Evolutionary conservation across 768 basidiomycete species (phyloP), one percentile per base, ranked within the genome.

Genomic region (Termitomyces sp.): DNA sequence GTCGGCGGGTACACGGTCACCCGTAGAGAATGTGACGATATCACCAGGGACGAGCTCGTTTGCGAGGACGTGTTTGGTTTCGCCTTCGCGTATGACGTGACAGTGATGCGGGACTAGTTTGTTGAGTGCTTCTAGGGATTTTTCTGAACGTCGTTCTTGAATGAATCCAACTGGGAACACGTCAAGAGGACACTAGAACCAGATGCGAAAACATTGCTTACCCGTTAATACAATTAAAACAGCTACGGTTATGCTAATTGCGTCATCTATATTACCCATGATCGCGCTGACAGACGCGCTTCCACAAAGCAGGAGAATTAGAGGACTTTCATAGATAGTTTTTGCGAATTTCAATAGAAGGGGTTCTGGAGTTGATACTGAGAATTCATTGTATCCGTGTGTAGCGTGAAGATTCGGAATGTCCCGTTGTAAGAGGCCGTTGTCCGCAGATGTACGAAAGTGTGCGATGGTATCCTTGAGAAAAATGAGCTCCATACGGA

Each of bases 31-130:
- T 1, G 87, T 87, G 59, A 98, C 87, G 52, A 98, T 81, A 69
- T 98, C 95, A 33, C 95, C 95, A 0, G 95, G 95, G 4, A 98
- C 91, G n/a, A 98, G 86, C 68, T 96, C 92, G 71, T 98, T 98
- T 0, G 95, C 96, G 35, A 98, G 86, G n/a, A 93, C 75, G 63
- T 93, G 93, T 41, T 85, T 72, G 13, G 84, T 83, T 64, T 84
- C 81, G 32, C 83, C 83, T 72, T 88, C 88, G 14, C 95, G 89
- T 56, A 91, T 79, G 61, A 97, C 86, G 68, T 95, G 93, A 69
- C 94, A 96, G 70, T 96, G 93, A 71, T 98, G 95, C 0, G 95
- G 95, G 23, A 98, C 95, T 44, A 98, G 88, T 72, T 95, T 97
- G 77, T 95, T 97, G 36, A 98, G 79, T 0, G 95, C 93, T 72